Base-by-base conservation (phyloP, 2,329 filamentous ascomycete genomes). In the Claviceps sp. region DNA sequence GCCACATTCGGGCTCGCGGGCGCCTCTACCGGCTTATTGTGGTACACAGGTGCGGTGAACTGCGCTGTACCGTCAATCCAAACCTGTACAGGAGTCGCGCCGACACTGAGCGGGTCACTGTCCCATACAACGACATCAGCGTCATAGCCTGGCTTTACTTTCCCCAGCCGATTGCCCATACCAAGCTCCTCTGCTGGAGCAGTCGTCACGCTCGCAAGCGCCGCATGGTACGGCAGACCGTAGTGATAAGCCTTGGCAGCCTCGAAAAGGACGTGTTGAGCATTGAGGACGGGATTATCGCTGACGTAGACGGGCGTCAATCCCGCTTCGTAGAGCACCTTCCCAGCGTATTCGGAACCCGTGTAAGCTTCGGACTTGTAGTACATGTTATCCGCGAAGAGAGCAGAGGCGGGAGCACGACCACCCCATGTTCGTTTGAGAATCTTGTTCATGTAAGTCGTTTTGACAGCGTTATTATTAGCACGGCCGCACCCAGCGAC, bases 331-430 rank as follows among this genome's bases (percentile, higher is more conserved):
- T 80, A 80, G 0, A 86, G 71, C 4, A 80, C 72, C 61, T 83
- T 85, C 26, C 82, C 82, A 1, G 82, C 82, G 53, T 77, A 77
- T 61, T 85, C 79, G 11, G 80, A 83, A 0, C 75, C 82, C 4
- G 77, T 69, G 57, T 82, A 84, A 0, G 81, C 69, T 65, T 86
- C 83, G 1, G 76, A 71, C 65, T 86, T 85, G 72, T 85, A 86
- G 62, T 78, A 83, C 78, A 85, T 85, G 61, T 82, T 84, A 60
- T 86, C 82, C 9, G 83, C 82, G 58, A 86, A 86, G 3, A 85
- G 67, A n/a, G 77, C 82, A 16, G 72, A 76, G 3, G 73, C 76
- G n/a, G 75, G 77, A 16, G 75, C 64, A 0, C 71, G 70, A 13
- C 70, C 72, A 14, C 78, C 77, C 66, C 72, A 80, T 0, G 74